A percentile compares a stretch with the other conserved stretches of the same genome.
phyloP scores from a whole-genome alignment of 352 stramenopile species.

The Pythium folliculosum region DNA sequence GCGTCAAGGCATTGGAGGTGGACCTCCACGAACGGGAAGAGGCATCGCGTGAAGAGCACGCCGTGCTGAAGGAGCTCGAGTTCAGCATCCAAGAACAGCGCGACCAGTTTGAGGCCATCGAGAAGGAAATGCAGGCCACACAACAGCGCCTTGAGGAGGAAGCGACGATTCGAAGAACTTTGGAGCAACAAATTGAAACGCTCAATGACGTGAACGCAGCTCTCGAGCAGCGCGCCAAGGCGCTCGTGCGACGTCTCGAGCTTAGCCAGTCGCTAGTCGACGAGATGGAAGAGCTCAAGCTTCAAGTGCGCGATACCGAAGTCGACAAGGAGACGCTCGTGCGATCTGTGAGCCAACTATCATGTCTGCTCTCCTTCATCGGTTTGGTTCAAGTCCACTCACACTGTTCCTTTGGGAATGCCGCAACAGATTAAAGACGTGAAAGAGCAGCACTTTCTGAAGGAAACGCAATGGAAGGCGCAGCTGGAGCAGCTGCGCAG shows the following conservation, averaged over 20 bases:
- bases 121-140: slow-evolving; percentile 52
- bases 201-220: slow-evolving; percentile 77
- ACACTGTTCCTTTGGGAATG: not conserved
- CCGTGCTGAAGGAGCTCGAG: slow-evolving; percentile 49
- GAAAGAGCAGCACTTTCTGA: slow-evolving; percentile 64
- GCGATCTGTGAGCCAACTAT: slow-evolving; percentile 39
- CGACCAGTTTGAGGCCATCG: slow-evolving; percentile 51
- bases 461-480: slow-evolving; percentile 64
- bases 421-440: slow-evolving; percentile 59
- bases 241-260: slow-evolving; percentile 67
- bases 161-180: slow-evolving; percentile 44
- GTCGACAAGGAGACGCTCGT: slow-evolving; percentile 75
- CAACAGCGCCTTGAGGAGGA: slow-evolving; percentile 58
- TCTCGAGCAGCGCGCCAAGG: slow-evolving; percentile 68
- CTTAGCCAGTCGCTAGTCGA: slow-evolving; percentile 44
- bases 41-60: slow-evolving; percentile 32
- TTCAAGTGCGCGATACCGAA: slow-evolving; percentile 58
- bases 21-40: slow-evolving; percentile 49
- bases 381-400: not conserved
- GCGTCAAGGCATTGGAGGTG: slow-evolving; percentile 58
- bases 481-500: slow-evolving; percentile 55
- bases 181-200: slow-evolving; percentile 69
- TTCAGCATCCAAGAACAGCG: slow-evolving; percentile 56
- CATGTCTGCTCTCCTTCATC: not conserved
- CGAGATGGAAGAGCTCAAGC: slow-evolving; percentile 66